Evolutionary conservation across 441 rosid genomes (phyloP), one percentile per base, ranked within the genome.

Genomic region (Erysimum cheiri): DNA sequence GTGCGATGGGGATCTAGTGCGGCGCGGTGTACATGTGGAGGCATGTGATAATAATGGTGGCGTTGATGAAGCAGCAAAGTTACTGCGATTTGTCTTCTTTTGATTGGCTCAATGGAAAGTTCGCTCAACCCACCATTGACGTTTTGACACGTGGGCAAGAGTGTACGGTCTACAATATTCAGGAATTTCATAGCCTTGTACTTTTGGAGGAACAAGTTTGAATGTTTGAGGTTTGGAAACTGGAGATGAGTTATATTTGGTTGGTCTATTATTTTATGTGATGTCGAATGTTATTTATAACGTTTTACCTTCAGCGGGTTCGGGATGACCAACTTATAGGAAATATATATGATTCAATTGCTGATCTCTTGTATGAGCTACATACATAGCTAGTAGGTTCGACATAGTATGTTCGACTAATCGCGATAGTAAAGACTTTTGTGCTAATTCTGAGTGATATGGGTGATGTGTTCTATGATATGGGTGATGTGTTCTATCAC

Each of bases 21-120:
- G 59, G 53, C 35, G 52, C 43, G 76, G 71, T 72, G 71, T 47
- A 72, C 69, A 64, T 57, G 70, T 64, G 69, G 3, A 26, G 11
- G 46, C 61, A 29, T 61, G 69, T 71, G 44, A 41, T 44, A 19
- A 14, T n/a, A n/a, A 11, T 58, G n/a, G n/a, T 33, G 5, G 36
- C 68, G 61, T 61, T 41, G 32, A 63, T 54, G 54, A 47, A 35
- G 59, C 32, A 32, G 61, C 46, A 61, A n/a, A 26, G n/a, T 37
- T 69, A 11, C 50, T 28, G 47, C 22, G 4, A 48, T 50, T 53
- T 40, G 52, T 48, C 53, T 13, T 60, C 52, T 17, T 49, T 33
- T 52, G 61, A 61, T 61, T 70, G 69, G 74, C 29, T 52, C n/a
- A 9, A 0, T 2, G 17, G 61, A 3, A 31, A n/a, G 5, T 39